Evolutionary conservation across 2,329 filamentous ascomycete genomes (phyloP).

Genomic region (Fusarium sp.): DNA sequence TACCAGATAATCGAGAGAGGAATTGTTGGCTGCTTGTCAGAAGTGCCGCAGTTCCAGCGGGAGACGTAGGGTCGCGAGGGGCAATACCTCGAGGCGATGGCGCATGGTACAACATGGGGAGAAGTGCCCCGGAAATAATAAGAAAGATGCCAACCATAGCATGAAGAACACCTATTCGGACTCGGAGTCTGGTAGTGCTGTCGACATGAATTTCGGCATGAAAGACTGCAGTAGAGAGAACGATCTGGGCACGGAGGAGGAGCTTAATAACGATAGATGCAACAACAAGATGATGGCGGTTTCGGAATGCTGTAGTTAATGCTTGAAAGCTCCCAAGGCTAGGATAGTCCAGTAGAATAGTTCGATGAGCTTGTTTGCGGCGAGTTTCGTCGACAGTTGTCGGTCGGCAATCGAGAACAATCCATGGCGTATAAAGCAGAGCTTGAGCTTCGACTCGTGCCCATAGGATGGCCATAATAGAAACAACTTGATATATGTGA

Average conservation of each 20-base stretch:
- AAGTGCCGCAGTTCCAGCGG: constrained; percentile 45
- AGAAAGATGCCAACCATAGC: constrained; percentile 43
- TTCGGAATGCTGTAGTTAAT: constrained; percentile 36
- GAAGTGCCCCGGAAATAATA: constrained; percentile 32
- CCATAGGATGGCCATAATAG: constrained; percentile 46
- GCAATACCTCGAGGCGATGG: constrained; percentile 45
- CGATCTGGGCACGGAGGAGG: constrained; percentile 43
- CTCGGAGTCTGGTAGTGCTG: constrained; percentile 34
- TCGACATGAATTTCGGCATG: constrained; percentile 39
- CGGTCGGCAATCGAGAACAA: constrained; percentile 44
- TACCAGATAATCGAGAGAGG: constrained; percentile 39
- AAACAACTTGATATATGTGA: constrained; percentile 39
- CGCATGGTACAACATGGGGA: constrained; percentile 47
- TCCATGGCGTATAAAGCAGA: constrained; percentile 48
- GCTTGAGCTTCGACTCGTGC: constrained; percentile 47
- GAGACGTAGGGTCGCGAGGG: constrained; percentile 47
- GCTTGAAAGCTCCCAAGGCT: constrained; percentile 42
- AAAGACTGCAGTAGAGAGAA: constrained; percentile 47
- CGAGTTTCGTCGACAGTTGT: constrained; percentile 44
- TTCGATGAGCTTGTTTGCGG: constrained; percentile 47
- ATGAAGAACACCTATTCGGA: constrained; percentile 41
- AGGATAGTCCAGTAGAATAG: constrained; percentile 47
- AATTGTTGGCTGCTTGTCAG: constrained; percentile 45
- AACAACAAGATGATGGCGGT: constrained; percentile 47
- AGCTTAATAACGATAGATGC: constrained; percentile 40